Conservation (phyloP, 2,329 filamentous ascomycete genomes). For the Aureobasidium sp. region DNA sequence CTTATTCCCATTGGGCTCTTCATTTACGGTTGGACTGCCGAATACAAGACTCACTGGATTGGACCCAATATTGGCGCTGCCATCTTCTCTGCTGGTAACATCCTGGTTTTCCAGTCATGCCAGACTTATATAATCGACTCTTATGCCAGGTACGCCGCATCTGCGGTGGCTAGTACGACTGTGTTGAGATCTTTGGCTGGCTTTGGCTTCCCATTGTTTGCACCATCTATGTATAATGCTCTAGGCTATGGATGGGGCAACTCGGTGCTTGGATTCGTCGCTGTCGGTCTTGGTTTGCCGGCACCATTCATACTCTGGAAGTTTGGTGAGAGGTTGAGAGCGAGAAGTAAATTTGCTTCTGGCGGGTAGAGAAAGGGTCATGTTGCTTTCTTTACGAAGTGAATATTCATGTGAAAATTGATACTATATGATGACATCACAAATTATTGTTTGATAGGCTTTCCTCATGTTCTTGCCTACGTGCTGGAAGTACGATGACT, state of each 20-base stretch:
- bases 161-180: conserved; percentile 46
- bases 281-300: conserved; percentile 43
- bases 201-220: conserved; percentile 54
- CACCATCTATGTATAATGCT: conserved; percentile 40
- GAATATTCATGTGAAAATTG: neutral
- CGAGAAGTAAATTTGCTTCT: conserved; percentile 11
- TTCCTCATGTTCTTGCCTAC: too few relatives aligned
- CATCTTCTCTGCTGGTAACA: conserved; percentile 47
- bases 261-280: conserved; percentile 48
- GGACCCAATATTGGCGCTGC: conserved; percentile 52
- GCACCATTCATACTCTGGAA: conserved; percentile 40
- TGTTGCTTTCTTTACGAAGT: too few relatives aligned
- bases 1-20: conserved; percentile 49
- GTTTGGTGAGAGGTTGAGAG: conserved; percentile 31
- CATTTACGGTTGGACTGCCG: conserved; percentile 51
- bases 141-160: conserved; percentile 39
- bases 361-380: neutral
- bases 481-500: too few relatives aligned
- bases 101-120: conserved; percentile 50
- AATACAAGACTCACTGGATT: conserved; percentile 49
- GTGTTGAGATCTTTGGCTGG: conserved; percentile 49
- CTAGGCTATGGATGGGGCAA: conserved; percentile 46
- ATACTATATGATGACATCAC: neutral
- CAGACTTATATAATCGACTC: conserved; percentile 56
- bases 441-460: too few relatives aligned